Conservation (phyloP, 2,329 filamentous ascomycete species). For the Trichoderma breve region DNA sequence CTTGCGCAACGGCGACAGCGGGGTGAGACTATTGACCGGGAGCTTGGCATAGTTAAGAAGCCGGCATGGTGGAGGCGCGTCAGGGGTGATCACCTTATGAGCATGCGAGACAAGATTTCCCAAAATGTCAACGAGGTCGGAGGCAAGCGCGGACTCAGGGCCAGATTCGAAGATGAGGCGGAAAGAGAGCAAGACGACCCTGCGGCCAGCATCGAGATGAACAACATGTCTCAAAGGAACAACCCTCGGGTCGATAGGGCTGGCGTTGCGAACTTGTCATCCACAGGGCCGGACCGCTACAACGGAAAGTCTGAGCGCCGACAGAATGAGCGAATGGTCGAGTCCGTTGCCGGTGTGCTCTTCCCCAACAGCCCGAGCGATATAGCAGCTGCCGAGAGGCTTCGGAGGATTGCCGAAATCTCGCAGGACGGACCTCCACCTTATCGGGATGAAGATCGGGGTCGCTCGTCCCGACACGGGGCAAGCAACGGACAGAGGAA, state of each 20-base stretch:
- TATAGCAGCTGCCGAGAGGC: slow-evolving; percentile 29
- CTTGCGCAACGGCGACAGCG: slow-evolving; percentile 60
- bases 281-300: slow-evolving; percentile 34
- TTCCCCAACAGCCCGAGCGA: slow-evolving; percentile 49
- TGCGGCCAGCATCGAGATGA: slow-evolving; percentile 42
- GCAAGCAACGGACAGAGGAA: slow-evolving; percentile 40
- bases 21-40: slow-evolving; percentile 54
- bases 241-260: slow-evolving; percentile 35
- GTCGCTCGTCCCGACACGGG: slow-evolving; percentile 28
- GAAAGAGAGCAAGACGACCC: slow-evolving; percentile 31
- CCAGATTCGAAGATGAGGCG: slow-evolving; percentile 38
- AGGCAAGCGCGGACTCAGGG: slow-evolving; percentile 45
- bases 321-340: slow-evolving; percentile 44
- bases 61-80: slow-evolving; percentile 66
- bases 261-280: slow-evolving; percentile 29
- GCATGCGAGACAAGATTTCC: slow-evolving; percentile 52
- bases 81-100: slow-evolving; percentile 44
- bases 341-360: slow-evolving; percentile 45
- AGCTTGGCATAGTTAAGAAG: slow-evolving; percentile 59
- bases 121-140: slow-evolving; percentile 56
- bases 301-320: slow-evolving; percentile 45
- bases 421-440: slow-evolving; percentile 46
- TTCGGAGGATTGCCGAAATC: slow-evolving; percentile 39
- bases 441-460: slow-evolving; percentile 33
- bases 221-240: slow-evolving; percentile 26